These are phyloP conservation scores for Fusarium metavorans DNA, from an alignment of 2,329 filamentous ascomycete genomes.

Conservation along the genomic window DNA sequence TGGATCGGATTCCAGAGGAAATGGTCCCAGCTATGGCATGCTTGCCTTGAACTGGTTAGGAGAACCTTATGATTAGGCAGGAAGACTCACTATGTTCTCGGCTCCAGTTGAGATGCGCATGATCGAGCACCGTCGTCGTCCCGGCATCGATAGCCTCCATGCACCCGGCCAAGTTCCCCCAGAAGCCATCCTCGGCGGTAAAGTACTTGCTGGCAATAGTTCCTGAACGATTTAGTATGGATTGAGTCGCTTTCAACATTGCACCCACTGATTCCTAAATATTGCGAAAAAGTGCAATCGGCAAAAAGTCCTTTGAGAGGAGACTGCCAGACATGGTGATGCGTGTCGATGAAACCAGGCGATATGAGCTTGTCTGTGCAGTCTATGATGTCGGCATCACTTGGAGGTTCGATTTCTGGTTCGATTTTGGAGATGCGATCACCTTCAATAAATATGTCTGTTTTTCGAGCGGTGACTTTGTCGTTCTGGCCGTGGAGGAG, in stretches of 20 bases:
- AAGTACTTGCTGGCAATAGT: neutral
- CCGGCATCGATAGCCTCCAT: conserved; percentile 25
- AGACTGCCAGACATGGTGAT: conserved; percentile 21
- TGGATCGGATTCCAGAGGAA: conserved; percentile 7
- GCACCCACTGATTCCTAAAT: conserved; percentile 8
- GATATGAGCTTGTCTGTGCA: conserved; percentile 20
- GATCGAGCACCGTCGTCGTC: conserved; percentile 26
- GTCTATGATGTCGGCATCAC: neutral
- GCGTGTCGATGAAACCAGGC: conserved; percentile 19
- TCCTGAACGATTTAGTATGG: neutral
- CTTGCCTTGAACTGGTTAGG: neutral
- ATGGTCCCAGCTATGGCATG: conserved; percentile 4
- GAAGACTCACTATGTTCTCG: neutral
- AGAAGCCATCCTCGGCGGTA: conserved; percentile 8
- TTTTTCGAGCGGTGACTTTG: neutral
- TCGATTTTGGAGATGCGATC: conserved; percentile 10
- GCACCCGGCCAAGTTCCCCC: conserved; percentile 26
- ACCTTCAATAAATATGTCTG: conserved; percentile 16
- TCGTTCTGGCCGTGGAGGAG: conserved; percentile 20
- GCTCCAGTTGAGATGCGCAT: conserved; percentile 21
- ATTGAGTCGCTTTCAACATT: too few relatives aligned
- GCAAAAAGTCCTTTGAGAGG: conserved; percentile 14
- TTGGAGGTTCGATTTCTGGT: neutral
- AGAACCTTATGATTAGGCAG: neutral
- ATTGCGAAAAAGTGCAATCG: neutral